These are phyloP conservation scores for Syzygium syzygioides DNA, from an alignment of 441 rosid species.

Conservation along the genomic window DNA sequence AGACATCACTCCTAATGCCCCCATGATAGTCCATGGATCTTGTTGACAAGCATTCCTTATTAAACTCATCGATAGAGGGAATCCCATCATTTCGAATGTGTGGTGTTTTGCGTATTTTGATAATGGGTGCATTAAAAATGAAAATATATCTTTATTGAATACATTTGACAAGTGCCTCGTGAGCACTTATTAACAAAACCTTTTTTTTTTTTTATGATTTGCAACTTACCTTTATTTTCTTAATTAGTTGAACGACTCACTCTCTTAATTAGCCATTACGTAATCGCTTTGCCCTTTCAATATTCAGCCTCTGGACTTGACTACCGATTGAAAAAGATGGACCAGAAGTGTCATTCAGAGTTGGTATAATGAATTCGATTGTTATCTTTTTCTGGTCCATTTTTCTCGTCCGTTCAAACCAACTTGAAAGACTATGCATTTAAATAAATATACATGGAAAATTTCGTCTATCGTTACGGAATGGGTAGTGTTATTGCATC, in stretches of 20 bases:
- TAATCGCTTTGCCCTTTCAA: accelerated
- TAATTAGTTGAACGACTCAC: accelerated
- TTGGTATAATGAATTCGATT: background rate
- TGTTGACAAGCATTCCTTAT: too few species aligned
- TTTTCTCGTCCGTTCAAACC: background rate
- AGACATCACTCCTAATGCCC: background rate
- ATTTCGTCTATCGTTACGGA: background rate
- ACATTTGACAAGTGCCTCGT: too few species aligned
- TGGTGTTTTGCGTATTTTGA: too few species aligned
- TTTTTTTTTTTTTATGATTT: background rate
- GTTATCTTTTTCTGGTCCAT: background rate
- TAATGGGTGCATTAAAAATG: too few species aligned
- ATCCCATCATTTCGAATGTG: too few species aligned
- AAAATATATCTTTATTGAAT: too few species aligned
- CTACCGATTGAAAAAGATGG: background rate
- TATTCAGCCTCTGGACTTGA: background rate
- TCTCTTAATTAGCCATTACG: accelerated
- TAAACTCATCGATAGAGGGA: too few species aligned
- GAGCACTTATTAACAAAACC: background rate
- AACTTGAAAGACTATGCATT: background rate
- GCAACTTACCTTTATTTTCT: too few species aligned
- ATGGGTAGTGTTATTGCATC: background rate
- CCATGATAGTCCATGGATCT: too few species aligned
- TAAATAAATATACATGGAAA: background rate
- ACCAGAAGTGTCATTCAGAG: background rate